These are phyloP conservation scores for Escallonia rubra DNA, from an alignment of 129 eudicot species.

Conservation along the genomic window DNA sequence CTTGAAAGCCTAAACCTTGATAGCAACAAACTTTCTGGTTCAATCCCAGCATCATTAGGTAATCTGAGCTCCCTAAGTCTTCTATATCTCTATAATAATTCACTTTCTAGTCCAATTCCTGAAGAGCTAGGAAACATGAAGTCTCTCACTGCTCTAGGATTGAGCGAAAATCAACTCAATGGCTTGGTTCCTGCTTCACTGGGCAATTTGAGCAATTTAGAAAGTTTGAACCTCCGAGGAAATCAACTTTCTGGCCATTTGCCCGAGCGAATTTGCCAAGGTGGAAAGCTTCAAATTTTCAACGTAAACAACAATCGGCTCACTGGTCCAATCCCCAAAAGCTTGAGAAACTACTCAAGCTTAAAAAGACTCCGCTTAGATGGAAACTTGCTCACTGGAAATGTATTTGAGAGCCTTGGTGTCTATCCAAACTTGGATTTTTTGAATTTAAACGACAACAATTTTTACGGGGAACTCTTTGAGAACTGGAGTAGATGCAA, in stretches of 20 bases:
- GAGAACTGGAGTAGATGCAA: slow-evolving; percentile 15
- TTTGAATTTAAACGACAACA: slow-evolving; percentile 7
- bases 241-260: slow-evolving; percentile 15
- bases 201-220: slow-evolving; percentile 16
- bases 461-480: too few relatives aligned
- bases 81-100: slow-evolving; percentile 11
- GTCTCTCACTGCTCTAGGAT: slow-evolving; percentile 6
- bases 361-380: too few relatives aligned
- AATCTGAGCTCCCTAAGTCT: slow-evolving; percentile 6
- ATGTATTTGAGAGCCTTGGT: slow-evolving; percentile 28
- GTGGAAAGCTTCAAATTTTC: slow-evolving; percentile 21
- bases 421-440: slow-evolving; percentile 26
- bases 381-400: too few relatives aligned
- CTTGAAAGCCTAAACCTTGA: slow-evolving; percentile 8
- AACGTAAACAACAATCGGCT: slow-evolving; percentile 22
- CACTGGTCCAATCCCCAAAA: slow-evolving; percentile 18
- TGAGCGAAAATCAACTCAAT: slow-evolving; percentile 14
- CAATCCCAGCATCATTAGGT: slow-evolving; percentile 21
- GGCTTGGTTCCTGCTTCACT: slow-evolving; percentile 35
- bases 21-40: slow-evolving; percentile 17
- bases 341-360: slow-evolving; percentile 34
- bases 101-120: slow-evolving; percentile 34
- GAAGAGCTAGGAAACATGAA: slow-evolving; percentile 3
- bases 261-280: slow-evolving; percentile 31
- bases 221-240: background rate